Evolutionary conservation across 805 yeast genomes (phyloP), one percentile per base, ranked within the genome.

Genomic region (Yarrowia keelungensis): DNA sequence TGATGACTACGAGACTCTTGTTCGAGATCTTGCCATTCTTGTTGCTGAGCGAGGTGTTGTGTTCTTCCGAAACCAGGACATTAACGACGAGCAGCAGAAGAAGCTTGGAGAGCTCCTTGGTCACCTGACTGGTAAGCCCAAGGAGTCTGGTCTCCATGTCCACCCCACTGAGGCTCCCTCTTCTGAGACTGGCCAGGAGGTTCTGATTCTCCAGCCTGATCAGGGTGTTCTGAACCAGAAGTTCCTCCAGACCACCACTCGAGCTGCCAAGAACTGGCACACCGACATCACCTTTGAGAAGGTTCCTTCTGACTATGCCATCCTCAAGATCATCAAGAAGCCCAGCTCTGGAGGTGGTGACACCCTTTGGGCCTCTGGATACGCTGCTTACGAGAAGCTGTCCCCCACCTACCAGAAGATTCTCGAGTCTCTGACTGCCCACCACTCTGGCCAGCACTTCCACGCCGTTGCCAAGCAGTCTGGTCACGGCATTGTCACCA

Each of bases 261-360:
- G 72, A 69, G 76, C 71, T 67, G 77, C 73, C 59, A 75, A 77
- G 45, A 77, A 75, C 26, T 90, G 91, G 90, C 95, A 90, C 77
- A 83, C 90, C 11, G 96, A 90, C 76, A 88, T 89, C 51, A 85
- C 91, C 35, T 90, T 88, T 76, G 95, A 90, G 77, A 82, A 82
- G 64, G 91, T 87, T 75, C 90, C 93, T 12, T 89, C 94, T 14
- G 89, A 89, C 15, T 80, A 84, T 69, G 89, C 96, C 0, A 84
- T 88, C 71, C 87, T 90, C 74, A 81, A 86, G 19, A 86, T 88
- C 69, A 79, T 89, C 59, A 89, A 88, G 69, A 81, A 82, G 43
- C 87, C 87, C 39, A 47, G 56, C 56, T 86, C 83, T 32, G 77
- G 75, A 38, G 81, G 81, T 14, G 89, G 88, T n/a, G 88, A 85